phyloP scores from a whole-genome alignment of 2,329 filamentous ascomycete genomes.

The Nothophaeocryptopus gaeumannii region DNA sequence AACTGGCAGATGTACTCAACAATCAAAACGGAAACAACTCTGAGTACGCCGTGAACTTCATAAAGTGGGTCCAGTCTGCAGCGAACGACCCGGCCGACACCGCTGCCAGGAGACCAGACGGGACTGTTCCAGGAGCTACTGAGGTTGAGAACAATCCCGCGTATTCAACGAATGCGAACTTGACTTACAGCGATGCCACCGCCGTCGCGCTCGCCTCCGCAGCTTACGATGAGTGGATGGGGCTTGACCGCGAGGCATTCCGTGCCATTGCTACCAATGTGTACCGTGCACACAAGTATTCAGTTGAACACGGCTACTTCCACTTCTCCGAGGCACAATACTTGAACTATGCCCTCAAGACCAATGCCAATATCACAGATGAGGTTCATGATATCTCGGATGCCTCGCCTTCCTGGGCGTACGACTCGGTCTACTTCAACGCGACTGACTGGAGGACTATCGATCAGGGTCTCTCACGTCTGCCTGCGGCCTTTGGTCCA shows the following conservation, averaged over 20 bases:
- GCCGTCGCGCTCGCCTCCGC: constrained; percentile 40
- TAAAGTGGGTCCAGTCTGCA: constrained; percentile 59
- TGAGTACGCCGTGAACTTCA: constrained; percentile 56
- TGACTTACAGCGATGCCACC: constrained; percentile 35
- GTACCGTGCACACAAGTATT: constrained; percentile 54
- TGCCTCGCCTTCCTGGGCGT: constrained; percentile 52
- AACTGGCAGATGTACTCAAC: constrained; percentile 61
- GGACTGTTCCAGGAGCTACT: constrained; percentile 52
- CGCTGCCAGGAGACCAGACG: constrained; percentile 50
- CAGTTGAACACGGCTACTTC: constrained; percentile 56
- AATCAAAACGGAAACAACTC: constrained; percentile 54
- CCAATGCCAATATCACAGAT: constrained; percentile 55
- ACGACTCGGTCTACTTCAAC: constrained; percentile 59
- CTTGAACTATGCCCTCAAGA: constrained; percentile 57
- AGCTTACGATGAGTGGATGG: constrained; percentile 38
- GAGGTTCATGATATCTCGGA: constrained; percentile 46
- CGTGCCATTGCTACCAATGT: constrained; percentile 43
- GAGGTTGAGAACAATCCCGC: constrained; percentile 47
- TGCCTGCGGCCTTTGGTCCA: constrained; percentile 62
- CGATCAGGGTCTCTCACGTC: constrained; percentile 57
- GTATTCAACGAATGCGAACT: constrained; percentile 24
- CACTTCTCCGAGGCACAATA: constrained; percentile 65
- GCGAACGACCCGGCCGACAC: constrained; percentile 54
- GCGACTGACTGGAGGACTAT: constrained; percentile 64
- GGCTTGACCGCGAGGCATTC: constrained; percentile 33